Percentiles rank a stretch among this genome's conserved stretches.
Conservation (phyloP, 2,329 filamentous ascomycete genomes). For the Pleoardoris graminearum region DNA sequence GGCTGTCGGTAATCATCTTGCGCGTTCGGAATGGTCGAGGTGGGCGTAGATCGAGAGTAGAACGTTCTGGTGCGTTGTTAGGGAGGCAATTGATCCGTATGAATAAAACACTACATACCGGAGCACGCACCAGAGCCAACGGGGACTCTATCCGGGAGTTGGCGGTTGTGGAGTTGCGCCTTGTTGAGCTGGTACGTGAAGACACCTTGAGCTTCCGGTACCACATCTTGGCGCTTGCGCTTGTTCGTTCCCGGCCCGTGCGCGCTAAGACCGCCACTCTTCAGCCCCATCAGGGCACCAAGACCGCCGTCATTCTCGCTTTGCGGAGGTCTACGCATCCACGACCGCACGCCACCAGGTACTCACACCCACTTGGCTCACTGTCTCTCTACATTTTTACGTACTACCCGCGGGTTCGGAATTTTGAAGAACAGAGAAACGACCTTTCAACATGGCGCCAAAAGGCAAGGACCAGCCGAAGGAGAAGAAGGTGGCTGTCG, state of each 20-base stretch:
- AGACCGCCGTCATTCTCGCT: constrained; percentile 44
- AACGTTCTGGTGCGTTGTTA: constrained; percentile 24
- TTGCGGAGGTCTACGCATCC: constrained; percentile 29
- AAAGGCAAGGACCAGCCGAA: constrained; percentile 59
- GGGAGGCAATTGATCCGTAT: background rate
- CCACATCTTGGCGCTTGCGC: constrained; percentile 12
- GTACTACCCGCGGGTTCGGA: background rate
- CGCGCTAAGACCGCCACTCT: constrained; percentile 22
- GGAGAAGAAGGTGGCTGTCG: constrained; percentile 71
- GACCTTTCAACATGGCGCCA: constrained; percentile 66
- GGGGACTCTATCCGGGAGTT: background rate
- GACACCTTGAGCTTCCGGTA: constrained; percentile 27
- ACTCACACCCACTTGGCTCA: constrained; percentile 21
- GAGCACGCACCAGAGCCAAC: background rate
- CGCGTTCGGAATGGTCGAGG: constrained; percentile 22
- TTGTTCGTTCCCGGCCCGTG: constrained; percentile 3
- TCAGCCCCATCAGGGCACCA: too few relatives aligned
- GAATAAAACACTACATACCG: background rate
- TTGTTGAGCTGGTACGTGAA: constrained; percentile 12
- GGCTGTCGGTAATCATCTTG: constrained; percentile 87
- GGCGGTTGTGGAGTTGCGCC: background rate
- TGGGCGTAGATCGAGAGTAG: constrained; percentile 17
- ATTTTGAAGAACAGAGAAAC: background rate
- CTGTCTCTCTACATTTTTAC: constrained; percentile 14
- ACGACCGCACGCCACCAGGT: constrained; percentile 19